These are phyloP conservation scores for Mucor mucedo DNA, from an alignment of 371 early-diverging fungal genomes.

Conservation along the genomic window DNA sequence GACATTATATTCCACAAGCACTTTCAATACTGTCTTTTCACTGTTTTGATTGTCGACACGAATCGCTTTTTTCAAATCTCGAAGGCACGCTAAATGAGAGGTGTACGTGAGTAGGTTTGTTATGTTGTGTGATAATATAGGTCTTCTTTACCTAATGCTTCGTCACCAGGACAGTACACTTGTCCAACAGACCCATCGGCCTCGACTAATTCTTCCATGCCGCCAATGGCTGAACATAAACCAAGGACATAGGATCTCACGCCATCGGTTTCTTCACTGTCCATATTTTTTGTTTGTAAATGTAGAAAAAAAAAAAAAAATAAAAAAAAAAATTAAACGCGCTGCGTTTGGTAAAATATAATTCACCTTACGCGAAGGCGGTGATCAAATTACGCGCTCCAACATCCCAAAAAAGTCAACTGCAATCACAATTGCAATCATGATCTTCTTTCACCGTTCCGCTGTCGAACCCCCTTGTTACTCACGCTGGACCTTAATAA, in stretches of 20 bases:
- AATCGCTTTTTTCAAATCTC: slow-evolving; percentile 69
- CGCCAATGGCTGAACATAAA: slow-evolving; percentile 84
- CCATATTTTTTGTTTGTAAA: background rate
- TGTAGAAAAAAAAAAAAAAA: no score
- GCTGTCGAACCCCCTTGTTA: no score
- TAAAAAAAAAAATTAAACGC: no score
- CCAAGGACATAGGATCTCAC: slow-evolving; percentile 50
- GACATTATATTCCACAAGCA: slow-evolving; percentile 75
- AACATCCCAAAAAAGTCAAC: no score
- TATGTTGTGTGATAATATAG: background rate
- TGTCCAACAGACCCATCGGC: slow-evolving; percentile 43
- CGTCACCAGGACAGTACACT: slow-evolving; percentile 80
- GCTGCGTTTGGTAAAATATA: no score
- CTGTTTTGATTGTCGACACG: slow-evolving; percentile 70
- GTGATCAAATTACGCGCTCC: no score
- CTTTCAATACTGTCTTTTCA: slow-evolving; percentile 65
- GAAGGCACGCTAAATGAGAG: slow-evolving; percentile 34
- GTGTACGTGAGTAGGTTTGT: background rate
- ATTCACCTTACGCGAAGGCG: no score
- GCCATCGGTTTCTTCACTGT: slow-evolving; percentile 9
- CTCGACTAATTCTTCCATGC: slow-evolving; percentile 61
- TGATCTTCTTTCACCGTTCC: no score
- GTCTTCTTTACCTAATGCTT: slow-evolving; percentile 72
- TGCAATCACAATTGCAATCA: no score
- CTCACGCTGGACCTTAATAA: no score